Evolutionary conservation across 495 filamentous ascomycete species (phyloP), one percentile per base, ranked within the genome.

Genomic region (Penicillium mononematosum): DNA sequence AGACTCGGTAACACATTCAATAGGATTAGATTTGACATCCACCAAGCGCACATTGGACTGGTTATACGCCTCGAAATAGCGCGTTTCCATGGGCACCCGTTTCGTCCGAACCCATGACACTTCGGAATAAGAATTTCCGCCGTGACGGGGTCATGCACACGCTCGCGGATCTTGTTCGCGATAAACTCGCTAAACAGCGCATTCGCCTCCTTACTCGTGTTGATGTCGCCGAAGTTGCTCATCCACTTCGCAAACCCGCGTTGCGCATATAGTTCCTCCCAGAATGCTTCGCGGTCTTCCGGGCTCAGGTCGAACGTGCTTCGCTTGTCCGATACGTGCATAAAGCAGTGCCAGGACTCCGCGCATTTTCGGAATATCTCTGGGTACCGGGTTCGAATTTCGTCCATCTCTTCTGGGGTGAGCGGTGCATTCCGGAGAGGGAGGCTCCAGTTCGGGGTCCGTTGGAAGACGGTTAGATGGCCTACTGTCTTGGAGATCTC

Each of bases 51-150:
- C 80, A 56, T 82, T 69, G 1, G 68, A 66, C 58, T 71, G 63
- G 61, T 83, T 82, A 58, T 73, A 74, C 20, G 70, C 59, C 57
- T 85, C 82, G 56, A 80, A 85, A 60, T 78, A 83, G 36, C 75
- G 67, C 42, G 74, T 72, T 61, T 83, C 80, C 4, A 83, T 70
- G 1, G 70, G 72, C 12, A 75, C 69, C 2, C 82, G 75, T 60
- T 79, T 78, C 1, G 75, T 78, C 80, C 80, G 54, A 78, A 83
- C 5, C 70, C 68, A 59, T 83, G 75, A 10, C 74, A 73, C n/a
- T 71, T 67, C 2, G 81, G 82, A 22, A 77, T 78, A 10, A 85
- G 74, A 12, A 75, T 72, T 52, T 81, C 78, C 3, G 71, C 68
- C 34, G 72, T 73, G 7, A 53, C 55, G 0, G 79, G 76, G 56